These are phyloP conservation scores for Trichoderma pleuroti DNA, from an alignment of 2,329 filamentous ascomycete species.

Conservation along the genomic window DNA sequence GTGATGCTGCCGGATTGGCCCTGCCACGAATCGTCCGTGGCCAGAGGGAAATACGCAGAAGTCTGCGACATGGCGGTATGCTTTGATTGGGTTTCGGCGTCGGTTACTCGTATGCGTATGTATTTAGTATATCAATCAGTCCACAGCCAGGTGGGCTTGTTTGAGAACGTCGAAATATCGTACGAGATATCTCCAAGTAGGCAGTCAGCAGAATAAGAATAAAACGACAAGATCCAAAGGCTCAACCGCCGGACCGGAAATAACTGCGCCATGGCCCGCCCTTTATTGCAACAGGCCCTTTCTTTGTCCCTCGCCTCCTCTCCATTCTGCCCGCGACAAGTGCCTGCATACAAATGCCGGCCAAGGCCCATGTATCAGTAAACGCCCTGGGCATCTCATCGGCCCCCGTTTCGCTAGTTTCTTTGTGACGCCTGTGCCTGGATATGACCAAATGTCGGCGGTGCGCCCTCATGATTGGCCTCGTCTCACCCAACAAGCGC, in stretches of 20 bases:
- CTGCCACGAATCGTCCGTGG: constrained; percentile 31
- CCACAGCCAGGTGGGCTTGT: not conserved
- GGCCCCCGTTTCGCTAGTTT: constrained; percentile 3
- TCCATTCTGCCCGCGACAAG: not conserved
- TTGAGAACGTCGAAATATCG: constrained; percentile 1
- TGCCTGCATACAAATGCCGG: constrained; percentile 15
- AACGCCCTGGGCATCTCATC: constrained; percentile 13
- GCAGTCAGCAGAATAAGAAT: constrained; percentile 4
- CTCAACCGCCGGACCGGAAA: not conserved
- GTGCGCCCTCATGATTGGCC: constrained; percentile 15
- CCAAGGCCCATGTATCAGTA: constrained; percentile 13
- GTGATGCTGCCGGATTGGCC: constrained; percentile 34
- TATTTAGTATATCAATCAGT: not conserved
- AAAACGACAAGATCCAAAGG: not conserved
- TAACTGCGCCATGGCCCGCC: not conserved
- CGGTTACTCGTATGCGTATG: not conserved
- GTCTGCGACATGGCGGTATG: constrained; percentile 39
- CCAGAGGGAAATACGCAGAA: constrained; percentile 33
- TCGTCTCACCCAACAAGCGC: constrained; percentile 15
- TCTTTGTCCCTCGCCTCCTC: not conserved
- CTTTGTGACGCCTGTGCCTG: constrained; percentile 8
- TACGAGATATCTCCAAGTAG: not conserved
- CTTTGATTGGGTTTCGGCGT: not conserved
- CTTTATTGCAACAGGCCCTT: not conserved
- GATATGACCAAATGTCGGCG: not conserved